phyloP scores from a whole-genome alignment of 306 rosid species.

The Mimosa pudica region DNA sequence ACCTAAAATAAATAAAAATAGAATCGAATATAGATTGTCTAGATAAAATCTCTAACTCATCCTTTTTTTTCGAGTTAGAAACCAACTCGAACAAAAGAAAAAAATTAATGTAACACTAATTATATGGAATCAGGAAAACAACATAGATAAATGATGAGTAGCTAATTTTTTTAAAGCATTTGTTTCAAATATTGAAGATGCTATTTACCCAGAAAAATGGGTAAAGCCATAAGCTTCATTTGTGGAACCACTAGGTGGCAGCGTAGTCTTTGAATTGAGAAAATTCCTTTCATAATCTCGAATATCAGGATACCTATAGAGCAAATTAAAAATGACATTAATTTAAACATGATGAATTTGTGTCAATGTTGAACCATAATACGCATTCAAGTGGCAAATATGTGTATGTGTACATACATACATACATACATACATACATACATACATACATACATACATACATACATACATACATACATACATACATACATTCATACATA shows the following conservation, averaged over 20 bases:
- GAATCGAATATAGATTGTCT: no score
- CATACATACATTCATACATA: no score
- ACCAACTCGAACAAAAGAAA: no score
- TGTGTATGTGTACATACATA: no score
- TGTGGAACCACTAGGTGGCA: background rate
- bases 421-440: no score
- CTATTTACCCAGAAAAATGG: constrained; percentile 25
- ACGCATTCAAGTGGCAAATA: background rate
- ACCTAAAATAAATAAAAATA: no score
- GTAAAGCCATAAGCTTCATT: background rate
- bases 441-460: no score
- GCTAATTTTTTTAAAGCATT: background rate
- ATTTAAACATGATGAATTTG: background rate
- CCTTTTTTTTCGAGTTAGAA: no score
- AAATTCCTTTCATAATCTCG: background rate
- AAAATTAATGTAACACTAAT: background rate
- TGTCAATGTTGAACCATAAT: background rate
- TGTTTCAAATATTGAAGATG: background rate
- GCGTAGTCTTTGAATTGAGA: background rate
- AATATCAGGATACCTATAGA: constrained; percentile 14
- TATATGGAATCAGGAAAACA: background rate
- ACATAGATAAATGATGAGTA: background rate
- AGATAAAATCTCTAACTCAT: no score
- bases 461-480: no score
- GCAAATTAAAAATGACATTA: background rate